phyloP scores from a whole-genome alignment of 75 land plant genomes.

The Adiantum capillusveneris region DNA sequence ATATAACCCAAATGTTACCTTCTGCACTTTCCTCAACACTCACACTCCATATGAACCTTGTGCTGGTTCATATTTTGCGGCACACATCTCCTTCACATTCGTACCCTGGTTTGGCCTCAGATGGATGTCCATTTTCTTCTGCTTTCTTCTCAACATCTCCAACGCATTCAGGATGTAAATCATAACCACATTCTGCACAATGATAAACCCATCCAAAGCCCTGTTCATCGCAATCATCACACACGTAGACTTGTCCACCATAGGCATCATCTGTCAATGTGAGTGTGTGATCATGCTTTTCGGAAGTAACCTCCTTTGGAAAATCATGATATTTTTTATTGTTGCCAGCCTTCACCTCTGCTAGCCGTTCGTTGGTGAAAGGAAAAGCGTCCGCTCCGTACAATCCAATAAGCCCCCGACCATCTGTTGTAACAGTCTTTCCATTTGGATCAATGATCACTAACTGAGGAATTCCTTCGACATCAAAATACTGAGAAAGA shows the following conservation, averaged over 20 bases:
- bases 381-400: constrained; percentile 46
- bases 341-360: constrained; percentile 22
- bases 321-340: constrained; percentile 41
- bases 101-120: constrained; percentile 8
- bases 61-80: no score
- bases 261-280: constrained; percentile 33
- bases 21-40: no score
- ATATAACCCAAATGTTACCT: no score
- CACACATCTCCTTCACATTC: constrained; percentile 24
- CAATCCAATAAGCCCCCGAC: constrained; percentile 40
- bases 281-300: constrained; percentile 41
- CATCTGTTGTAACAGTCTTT: constrained; percentile 49
- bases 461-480: constrained; percentile 41
- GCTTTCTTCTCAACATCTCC: constrained; percentile 1
- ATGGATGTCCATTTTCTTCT: background rate
- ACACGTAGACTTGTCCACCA: constrained; percentile 53
- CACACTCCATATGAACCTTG: no score
- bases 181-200: constrained; percentile 57
- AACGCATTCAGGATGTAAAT: constrained; percentile 52
- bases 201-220: constrained; percentile 63
- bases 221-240: constrained; percentile 61
- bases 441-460: constrained; percentile 60
- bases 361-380: constrained; percentile 34
- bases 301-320: constrained; percentile 25
- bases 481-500: constrained; percentile 44